A percentile compares a stretch with the other conserved stretches of the same genome.
These are phyloP conservation scores for Phellopilus nigrolimitatus DNA, from an alignment of 1,284 basidiomycete species.

Conservation along the genomic window DNA sequence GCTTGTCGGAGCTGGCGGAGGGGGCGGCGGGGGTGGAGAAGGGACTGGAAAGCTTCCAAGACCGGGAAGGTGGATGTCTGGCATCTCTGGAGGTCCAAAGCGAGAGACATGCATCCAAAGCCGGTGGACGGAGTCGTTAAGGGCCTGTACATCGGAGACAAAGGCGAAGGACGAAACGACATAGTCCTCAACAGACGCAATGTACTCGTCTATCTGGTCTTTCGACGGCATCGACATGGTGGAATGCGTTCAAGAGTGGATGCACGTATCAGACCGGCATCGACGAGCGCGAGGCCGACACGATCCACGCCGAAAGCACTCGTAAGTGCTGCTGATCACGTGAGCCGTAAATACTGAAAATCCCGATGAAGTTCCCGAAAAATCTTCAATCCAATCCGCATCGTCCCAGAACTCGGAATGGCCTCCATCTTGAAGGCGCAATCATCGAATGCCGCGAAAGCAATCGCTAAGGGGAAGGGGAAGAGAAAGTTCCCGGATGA, in stretches of 20 bases:
- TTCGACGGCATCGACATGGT: constrained; percentile 37
- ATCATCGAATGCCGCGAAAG: constrained; percentile 50
- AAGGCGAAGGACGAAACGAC: constrained; percentile 54
- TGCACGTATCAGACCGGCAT: constrained; percentile 1
- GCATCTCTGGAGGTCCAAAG: constrained; percentile 64
- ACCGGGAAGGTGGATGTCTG: constrained; percentile 56
- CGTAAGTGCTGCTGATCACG: not conserved
- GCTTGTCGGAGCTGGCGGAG: constrained; percentile 43
- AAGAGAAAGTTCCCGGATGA: constrained; percentile 65
- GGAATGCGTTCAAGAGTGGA: not conserved
- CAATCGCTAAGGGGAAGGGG: constrained; percentile 41
- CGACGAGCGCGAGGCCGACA: constrained; percentile 1
- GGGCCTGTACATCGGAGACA: constrained; percentile 54
- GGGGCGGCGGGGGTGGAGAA: constrained; percentile 47
- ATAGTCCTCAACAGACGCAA: constrained; percentile 62
- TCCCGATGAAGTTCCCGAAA: not conserved
- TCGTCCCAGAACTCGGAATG: constrained; percentile 37
- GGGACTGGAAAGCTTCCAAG: constrained; percentile 71
- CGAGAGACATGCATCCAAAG: constrained; percentile 75
- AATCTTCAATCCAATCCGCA: too few relatives aligned
- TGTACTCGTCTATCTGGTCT: constrained; percentile 67
- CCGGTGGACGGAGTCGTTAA: constrained; percentile 61
- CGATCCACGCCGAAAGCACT: constrained; percentile 1
- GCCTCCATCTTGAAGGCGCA: constrained; percentile 63
- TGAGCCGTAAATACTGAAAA: not conserved